Conservation (phyloP, 129 eudicot species). For the Scalesia atractyloides region DNA sequence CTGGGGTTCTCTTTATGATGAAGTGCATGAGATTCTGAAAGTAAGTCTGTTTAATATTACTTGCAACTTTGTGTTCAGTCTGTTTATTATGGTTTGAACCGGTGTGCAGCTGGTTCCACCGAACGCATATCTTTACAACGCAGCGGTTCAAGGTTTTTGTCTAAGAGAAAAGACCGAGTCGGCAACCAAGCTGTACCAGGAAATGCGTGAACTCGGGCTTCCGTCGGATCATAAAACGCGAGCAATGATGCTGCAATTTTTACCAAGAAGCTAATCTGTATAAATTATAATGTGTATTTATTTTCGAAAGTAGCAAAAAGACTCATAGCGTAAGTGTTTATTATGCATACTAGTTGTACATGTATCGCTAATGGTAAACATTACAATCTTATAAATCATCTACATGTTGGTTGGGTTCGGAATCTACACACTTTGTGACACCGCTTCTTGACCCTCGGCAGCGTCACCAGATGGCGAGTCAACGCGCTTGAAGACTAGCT, state of each 20-base stretch:
- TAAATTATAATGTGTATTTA: neutral
- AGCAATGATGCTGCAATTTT: conserved; percentile 81
- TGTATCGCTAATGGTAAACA: conserved; percentile 17
- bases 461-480: conserved; percentile 37
- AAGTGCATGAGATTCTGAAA: conserved; percentile 64
- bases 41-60: conserved; percentile 40
- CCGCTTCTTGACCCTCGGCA: conserved; percentile 45
- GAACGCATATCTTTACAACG: conserved; percentile 75
- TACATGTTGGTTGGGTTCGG: neutral
- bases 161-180: conserved; percentile 52
- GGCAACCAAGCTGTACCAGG: conserved; percentile 64
- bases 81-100: neutral
- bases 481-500: conserved; percentile 58
- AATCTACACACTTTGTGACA: conserved; percentile 39
- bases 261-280: conserved; percentile 36
- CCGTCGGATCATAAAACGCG: conserved; percentile 87
- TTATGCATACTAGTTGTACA: conserved; percentile 14
- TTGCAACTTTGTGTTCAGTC: neutral
- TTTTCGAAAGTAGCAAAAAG: neutral
- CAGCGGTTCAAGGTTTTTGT: conserved; percentile 83
- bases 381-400: conserved; percentile 12
- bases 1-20: conserved; percentile 89
- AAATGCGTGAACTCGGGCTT: conserved; percentile 67
- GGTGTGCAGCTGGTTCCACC: conserved; percentile 51
- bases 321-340: conserved; percentile 24